Percentiles rank a stretch among this genome's conserved stretches.
These are phyloP conservation scores for Pythium grandisporangium DNA, from an alignment of 352 stramenopile species.

Conservation along the genomic window DNA sequence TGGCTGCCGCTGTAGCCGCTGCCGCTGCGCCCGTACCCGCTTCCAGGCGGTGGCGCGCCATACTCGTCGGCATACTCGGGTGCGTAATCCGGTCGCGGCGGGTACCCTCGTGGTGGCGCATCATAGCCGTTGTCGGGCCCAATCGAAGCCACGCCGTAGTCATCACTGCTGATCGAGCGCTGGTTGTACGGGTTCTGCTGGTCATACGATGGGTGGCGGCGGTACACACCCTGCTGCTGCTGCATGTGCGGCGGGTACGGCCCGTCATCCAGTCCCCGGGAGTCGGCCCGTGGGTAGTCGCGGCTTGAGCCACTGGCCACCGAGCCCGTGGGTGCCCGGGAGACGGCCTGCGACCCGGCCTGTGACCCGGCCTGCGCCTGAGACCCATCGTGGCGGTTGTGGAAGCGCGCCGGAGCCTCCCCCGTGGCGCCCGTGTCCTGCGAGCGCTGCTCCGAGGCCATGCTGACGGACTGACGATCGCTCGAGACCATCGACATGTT, in stretches of 20 bases:
- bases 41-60: too few relatives aligned
- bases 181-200: not conserved
- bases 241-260: not conserved
- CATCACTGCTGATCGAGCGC: too few relatives aligned
- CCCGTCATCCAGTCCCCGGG: not conserved
- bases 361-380: too few relatives aligned
- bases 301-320: not conserved
- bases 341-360: not conserved
- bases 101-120: not conserved
- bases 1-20: too few relatives aligned
- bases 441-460: slow-evolving; percentile 3
- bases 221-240: not conserved
- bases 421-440: too few relatives aligned
- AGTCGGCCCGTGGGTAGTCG: not conserved
- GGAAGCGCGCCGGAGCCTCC: not conserved
- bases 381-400: too few relatives aligned
- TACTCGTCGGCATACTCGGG: too few relatives aligned
- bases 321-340: not conserved
- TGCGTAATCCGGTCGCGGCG: not conserved
- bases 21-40: not conserved
- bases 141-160: not conserved
- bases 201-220: not conserved
- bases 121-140: not conserved
- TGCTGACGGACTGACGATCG: slow-evolving; percentile 10
- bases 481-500: slow-evolving; percentile 16